Evolutionary conservation across 768 basidiomycete genomes (phyloP).

Genomic region (Dentipellis fragilis): DNA sequence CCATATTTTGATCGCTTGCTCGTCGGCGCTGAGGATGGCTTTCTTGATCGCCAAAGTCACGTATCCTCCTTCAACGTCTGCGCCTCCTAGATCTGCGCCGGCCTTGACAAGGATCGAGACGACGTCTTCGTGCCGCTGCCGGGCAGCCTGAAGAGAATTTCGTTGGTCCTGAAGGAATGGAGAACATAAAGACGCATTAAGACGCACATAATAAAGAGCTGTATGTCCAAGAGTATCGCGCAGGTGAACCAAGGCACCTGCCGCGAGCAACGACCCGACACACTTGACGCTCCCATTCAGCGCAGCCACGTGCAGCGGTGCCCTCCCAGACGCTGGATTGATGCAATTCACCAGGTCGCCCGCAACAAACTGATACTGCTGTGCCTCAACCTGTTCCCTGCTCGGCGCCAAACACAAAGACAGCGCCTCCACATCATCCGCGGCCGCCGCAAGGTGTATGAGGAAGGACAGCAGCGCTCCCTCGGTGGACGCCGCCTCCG

Average conservation of each 20-base stretch:
- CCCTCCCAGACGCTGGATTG: constrained; percentile 60
- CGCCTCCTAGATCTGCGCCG: constrained; percentile 64
- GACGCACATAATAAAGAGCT: constrained; percentile 67
- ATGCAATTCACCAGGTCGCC: constrained; percentile 68
- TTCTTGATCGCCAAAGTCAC: constrained; percentile 35
- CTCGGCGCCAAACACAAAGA: constrained; percentile 39
- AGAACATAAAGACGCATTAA: background rate
- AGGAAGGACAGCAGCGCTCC: constrained; percentile 66
- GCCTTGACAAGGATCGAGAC: constrained; percentile 60
- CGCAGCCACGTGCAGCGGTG: constrained; percentile 73
- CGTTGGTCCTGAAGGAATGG: background rate
- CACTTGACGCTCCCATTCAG: constrained; percentile 46
- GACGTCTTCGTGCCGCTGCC: constrained; percentile 51
- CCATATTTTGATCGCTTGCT: constrained; percentile 42
- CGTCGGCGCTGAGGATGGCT: constrained; percentile 31
- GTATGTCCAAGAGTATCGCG: constrained; percentile 78
- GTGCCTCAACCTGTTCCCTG: constrained; percentile 4
- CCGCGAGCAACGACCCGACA: constrained; percentile 43
- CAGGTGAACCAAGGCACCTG: constrained; percentile 75
- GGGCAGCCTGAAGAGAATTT: constrained; percentile 45
- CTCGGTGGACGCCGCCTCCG: constrained; percentile 63
- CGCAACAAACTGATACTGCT: constrained; percentile 31
- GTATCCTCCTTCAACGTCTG: constrained; percentile 47
- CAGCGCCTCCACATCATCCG: constrained; percentile 55
- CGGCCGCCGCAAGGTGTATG: constrained; percentile 68